phyloP scores from a whole-genome alignment of 345 rosid genomes.

The Lepidium didymum region DNA sequence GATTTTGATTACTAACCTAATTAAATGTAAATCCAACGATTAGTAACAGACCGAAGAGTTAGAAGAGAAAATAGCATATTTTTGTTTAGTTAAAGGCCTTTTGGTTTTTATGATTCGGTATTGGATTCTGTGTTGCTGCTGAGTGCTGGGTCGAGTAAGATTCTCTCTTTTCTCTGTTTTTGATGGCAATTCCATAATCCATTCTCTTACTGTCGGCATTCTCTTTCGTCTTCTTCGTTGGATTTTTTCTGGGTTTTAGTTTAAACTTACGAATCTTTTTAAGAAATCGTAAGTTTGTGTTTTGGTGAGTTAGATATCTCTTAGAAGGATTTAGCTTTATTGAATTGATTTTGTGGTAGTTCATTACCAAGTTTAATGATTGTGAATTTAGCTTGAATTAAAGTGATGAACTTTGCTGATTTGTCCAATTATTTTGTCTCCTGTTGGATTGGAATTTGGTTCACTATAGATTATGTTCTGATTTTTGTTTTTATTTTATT shows the following conservation, averaged over 20 bases:
- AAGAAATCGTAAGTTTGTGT: neutral
- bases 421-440: neutral
- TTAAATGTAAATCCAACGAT: neutral
- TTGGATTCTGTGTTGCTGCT: conserved; percentile 21
- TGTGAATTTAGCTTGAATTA: neutral
- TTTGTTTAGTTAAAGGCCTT: neutral
- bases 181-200: neutral
- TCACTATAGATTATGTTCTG: conserved; percentile 2
- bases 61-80: neutral
- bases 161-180: neutral
- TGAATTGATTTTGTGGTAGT: neutral
- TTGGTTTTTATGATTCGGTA: conserved; percentile 12
- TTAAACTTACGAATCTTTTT: neutral
- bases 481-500: neutral
- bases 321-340: neutral
- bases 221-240: neutral
- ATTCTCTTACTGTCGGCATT: conserved; percentile 11
- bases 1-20: neutral
- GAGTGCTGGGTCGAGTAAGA: conserved; percentile 18
- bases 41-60: neutral
- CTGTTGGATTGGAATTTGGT: neutral
- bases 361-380: neutral
- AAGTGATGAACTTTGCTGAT: conserved; percentile 1
- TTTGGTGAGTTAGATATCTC: conserved; percentile 1
- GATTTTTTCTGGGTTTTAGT: neutral